Conservation (phyloP, 2,329 filamentous ascomycete species). For the Colletotrichum echinochloae region DNA sequence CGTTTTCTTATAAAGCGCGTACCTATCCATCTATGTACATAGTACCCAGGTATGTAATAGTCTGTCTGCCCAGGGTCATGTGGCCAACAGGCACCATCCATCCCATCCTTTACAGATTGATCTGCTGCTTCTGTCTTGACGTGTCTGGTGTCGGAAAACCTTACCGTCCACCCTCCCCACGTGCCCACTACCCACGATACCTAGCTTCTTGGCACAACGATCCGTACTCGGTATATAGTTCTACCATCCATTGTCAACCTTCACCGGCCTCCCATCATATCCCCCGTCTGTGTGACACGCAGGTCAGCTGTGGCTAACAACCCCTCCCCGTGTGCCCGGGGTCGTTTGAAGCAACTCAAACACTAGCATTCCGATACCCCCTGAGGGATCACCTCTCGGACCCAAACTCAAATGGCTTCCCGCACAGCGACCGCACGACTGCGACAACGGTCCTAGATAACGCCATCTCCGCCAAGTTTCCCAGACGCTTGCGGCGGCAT, state of each 20-base stretch:
- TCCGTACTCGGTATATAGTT: neutral
- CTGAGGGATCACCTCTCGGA: neutral
- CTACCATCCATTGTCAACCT: conserved; percentile 6
- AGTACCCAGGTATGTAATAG: neutral
- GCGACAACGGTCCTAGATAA: neutral
- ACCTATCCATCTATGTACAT: neutral
- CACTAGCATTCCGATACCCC: neutral
- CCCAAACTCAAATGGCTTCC: neutral
- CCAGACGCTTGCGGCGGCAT: conserved; percentile 26
- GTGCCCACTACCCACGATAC: no score
- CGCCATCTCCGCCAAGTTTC: neutral
- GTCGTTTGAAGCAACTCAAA: neutral
- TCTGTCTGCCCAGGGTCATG: conserved; percentile 7
- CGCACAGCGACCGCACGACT: neutral
- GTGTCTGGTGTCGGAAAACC: neutral
- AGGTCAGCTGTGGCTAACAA: conserved; percentile 15
- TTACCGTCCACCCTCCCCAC: neutral
- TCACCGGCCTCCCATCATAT: neutral
- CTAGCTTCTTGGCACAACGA: no score
- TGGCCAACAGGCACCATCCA: conserved; percentile 26
- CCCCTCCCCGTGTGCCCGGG: neutral
- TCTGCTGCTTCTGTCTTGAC: neutral
- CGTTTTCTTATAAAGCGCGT: no score
- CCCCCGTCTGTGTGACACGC: conserved; percentile 12
- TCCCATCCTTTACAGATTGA: neutral